A percentile compares a stretch with the other conserved stretches of the same genome.
Conservation (phyloP, 495 filamentous ascomycete genomes). For the Haplographium delicatum region DNA sequence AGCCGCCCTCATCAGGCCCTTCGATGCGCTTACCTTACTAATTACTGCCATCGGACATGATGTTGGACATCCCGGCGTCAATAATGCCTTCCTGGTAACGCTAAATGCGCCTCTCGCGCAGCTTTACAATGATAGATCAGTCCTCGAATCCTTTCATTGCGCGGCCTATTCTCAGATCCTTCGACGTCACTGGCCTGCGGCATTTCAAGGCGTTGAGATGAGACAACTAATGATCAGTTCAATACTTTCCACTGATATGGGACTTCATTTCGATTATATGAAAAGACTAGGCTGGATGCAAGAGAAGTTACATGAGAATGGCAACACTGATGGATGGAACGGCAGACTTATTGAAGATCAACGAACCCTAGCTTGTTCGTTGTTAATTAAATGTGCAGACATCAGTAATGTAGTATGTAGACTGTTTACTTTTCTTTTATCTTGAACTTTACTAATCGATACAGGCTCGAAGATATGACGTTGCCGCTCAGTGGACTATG, state of each 20-base stretch:
- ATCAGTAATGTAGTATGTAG: slow-evolving; percentile 89
- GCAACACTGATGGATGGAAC: slow-evolving; percentile 63
- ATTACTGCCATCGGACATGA: slow-evolving; percentile 96
- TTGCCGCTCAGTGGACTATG: slow-evolving; percentile 80
- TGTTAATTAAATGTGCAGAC: slow-evolving; percentile 96
- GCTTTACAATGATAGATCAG: slow-evolving; percentile 94
- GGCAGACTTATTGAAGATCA: slow-evolving; percentile 63
- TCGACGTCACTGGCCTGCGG: slow-evolving; percentile 83
- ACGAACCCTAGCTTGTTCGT: slow-evolving; percentile 71
- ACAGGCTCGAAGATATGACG: slow-evolving; percentile 74
- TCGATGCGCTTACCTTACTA: slow-evolving; percentile 83
- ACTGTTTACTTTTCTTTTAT: not conserved
- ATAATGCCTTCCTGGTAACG: slow-evolving; percentile 91
- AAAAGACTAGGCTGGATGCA: slow-evolving; percentile 70
- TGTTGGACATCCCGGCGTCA: slow-evolving; percentile 95
- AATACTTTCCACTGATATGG: slow-evolving; percentile 96
- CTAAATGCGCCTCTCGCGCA: slow-evolving; percentile 95
- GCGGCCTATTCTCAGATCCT: slow-evolving; percentile 96
- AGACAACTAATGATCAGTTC: slow-evolving; percentile 89
- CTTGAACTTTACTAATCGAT: slow-evolving; percentile 4
- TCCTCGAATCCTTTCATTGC: slow-evolving; percentile 95
- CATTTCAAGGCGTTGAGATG: slow-evolving; percentile 68
- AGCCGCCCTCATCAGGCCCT: slow-evolving; percentile 66
- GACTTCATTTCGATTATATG: slow-evolving; percentile 95
- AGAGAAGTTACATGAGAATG: slow-evolving; percentile 61